A percentile compares a stretch with the other conserved stretches of the same genome.
Evolutionary conservation across 345 rosid genomes (phyloP).

Genomic region (Ailanthus altissimus): DNA sequence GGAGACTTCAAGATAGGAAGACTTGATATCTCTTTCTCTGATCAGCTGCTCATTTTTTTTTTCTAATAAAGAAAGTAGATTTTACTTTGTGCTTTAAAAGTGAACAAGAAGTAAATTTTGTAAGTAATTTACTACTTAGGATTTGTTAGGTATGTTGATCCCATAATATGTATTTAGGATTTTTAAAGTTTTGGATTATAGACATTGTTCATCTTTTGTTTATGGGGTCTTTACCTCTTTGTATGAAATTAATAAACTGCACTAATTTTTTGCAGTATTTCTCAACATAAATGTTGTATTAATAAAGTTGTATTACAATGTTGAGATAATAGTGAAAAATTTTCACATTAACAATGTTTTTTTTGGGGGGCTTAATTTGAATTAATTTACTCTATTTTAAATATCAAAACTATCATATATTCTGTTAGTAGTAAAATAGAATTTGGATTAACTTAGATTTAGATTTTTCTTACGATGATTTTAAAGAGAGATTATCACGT

Average conservation of each 20-base stretch:
- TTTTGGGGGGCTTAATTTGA: no score
- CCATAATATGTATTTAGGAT: neutral
- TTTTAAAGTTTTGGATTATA: conserved; percentile 11
- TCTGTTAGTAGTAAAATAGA: no score
- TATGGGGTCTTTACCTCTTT: neutral
- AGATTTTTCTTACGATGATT: no score
- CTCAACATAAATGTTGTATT: neutral
- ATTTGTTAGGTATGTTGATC: neutral
- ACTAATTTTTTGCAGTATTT: neutral
- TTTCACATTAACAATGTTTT: no score
- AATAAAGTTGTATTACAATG: neutral
- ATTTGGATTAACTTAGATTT: no score
- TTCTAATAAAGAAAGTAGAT: conserved; percentile 10
- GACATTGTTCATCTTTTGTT: neutral
- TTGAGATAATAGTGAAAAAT: neutral
- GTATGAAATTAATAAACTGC: neutral
- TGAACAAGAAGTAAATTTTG: conserved; percentile 22
- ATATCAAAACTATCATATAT: no score
- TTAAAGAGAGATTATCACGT: no score
- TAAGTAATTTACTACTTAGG: neutral
- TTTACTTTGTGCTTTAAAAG: neutral
- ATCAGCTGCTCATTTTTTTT: neutral
- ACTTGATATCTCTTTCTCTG: neutral
- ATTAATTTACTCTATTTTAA: no score
- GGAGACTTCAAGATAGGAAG: neutral